Evolutionary conservation across 495 filamentous ascomycete species (phyloP), one percentile per base, ranked within the genome.

Genomic region (Aspergillus egyptiacus): DNA sequence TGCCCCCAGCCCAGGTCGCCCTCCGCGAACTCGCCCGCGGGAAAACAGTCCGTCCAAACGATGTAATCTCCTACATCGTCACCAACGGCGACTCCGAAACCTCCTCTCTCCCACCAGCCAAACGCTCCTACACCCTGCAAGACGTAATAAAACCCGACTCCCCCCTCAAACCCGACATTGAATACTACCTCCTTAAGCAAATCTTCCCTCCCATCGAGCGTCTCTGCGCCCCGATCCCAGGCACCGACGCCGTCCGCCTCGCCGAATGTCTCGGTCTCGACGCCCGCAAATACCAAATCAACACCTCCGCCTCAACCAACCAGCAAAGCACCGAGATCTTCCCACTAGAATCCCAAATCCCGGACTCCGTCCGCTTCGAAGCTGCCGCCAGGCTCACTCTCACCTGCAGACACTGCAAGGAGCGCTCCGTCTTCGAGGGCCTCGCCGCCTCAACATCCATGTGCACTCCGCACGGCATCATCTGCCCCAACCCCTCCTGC

Each of bases 121-220:
- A 94, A 64, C 87, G 94, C 47, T 90, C 93, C 4, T 91, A 87
- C 62, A 80, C 85, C 6, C 81, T 84, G 10, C 85, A 91, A 53
- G 94, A 97, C 61, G 87, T 96, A 14, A 72, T 86, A 51, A 89
- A 91, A 52, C 42, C 80, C 14, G 81, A 80, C 48, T 84, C 84
- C 2, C 84, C 71, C 5, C 73, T 97, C 3, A 81, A 85, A 55
- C 89, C 85, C 24, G 91, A 96, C 63, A 77, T 94, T 22, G 93
- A 97, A 57, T 97, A 91, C 80, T 98, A 98, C 66, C 81, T 98
- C 25, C 81, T 88, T 68, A 98, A 98, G 72, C 93, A 98, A 63
- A 96, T 98, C 44, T 93, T 98, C 69, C 93, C 93, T 5, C 93
- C 94, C 2, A 95, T 98, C 46, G 93, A 98, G 71, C 89, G 93